Evolutionary conservation across 2,329 filamentous ascomycete genomes (phyloP).

Genomic region (Botryotinia narcissicola): DNA sequence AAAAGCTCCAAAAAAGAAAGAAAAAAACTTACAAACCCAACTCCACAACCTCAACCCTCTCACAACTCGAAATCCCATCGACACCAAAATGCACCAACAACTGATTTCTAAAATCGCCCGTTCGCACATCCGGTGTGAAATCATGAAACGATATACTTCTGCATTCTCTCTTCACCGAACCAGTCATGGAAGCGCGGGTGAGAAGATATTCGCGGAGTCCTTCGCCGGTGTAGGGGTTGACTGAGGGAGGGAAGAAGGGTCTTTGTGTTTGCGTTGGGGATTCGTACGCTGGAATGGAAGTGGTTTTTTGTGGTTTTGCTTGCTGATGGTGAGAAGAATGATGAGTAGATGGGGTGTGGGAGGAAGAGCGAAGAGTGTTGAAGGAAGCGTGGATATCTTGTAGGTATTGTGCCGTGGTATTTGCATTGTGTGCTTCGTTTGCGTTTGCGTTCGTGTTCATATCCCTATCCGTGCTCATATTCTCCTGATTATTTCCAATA

Average conservation of each 20-base stretch:
- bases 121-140: slow-evolving; percentile 31
- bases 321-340: neutral
- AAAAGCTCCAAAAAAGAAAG: neutral
- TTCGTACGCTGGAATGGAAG: neutral
- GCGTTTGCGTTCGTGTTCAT: neutral
- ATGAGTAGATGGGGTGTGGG: neutral
- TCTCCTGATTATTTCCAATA: too few species aligned
- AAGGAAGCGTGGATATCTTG: neutral
- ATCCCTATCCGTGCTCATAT: neutral
- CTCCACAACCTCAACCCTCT: slow-evolving; percentile 31
- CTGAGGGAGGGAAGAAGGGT: neutral
- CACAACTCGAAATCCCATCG: slow-evolving; percentile 1
- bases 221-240: slow-evolving; percentile 32
- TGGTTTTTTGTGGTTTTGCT: neutral
- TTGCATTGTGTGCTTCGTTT: neutral
- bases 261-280: too few species aligned
- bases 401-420: neutral
- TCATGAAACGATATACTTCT: slow-evolving; percentile 34
- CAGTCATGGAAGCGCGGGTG: slow-evolving; percentile 24
- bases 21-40: slow-evolving; percentile 33
- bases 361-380: neutral
- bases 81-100: slow-evolving; percentile 29
- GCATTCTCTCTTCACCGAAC: slow-evolving; percentile 27
- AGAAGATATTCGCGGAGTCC: slow-evolving; percentile 35
- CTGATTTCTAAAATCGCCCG: slow-evolving; percentile 22